These are phyloP conservation scores for Botrytis paeoniae DNA, from an alignment of 2,329 filamentous ascomycete genomes.

Conservation along the genomic window DNA sequence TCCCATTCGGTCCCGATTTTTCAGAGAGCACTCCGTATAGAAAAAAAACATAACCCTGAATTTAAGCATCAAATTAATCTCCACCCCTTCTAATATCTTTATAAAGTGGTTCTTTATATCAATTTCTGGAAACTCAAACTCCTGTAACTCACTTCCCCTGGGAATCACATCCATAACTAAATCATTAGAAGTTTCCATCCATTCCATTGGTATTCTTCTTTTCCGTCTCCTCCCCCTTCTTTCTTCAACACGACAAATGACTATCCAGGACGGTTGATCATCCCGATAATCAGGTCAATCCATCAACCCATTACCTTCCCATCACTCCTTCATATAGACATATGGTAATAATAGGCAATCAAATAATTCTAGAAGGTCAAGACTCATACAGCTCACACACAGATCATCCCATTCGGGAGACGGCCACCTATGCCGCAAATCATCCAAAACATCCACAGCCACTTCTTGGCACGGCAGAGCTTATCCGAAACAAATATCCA, in stretches of 20 bases:
- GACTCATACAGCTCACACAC: not conserved
- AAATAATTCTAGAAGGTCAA: not conserved
- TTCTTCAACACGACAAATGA: too few species aligned
- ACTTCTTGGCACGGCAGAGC: not conserved
- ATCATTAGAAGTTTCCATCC: too few species aligned
- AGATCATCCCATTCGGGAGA: not conserved
- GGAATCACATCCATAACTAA: too few species aligned
- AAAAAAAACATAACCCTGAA: not conserved
- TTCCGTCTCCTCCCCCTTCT: not conserved
- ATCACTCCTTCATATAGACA: not conserved
- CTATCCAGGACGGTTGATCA: not conserved
- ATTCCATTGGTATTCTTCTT: not conserved
- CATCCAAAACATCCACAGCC: not conserved
- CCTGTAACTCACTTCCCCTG: too few species aligned
- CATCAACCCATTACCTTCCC: not conserved
- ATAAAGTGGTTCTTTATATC: not conserved
- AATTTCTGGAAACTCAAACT: not conserved
- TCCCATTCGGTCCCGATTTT: not conserved
- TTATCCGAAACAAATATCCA: not conserved
- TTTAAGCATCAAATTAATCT: not conserved
- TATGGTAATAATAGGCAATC: not conserved
- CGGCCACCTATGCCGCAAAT: not conserved
- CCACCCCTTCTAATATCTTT: not conserved
- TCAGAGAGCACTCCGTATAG: too few species aligned
- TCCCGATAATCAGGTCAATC: not conserved